phyloP scores from a whole-genome alignment of 257 asterid species.

The Parsonsia alboflavescens region DNA sequence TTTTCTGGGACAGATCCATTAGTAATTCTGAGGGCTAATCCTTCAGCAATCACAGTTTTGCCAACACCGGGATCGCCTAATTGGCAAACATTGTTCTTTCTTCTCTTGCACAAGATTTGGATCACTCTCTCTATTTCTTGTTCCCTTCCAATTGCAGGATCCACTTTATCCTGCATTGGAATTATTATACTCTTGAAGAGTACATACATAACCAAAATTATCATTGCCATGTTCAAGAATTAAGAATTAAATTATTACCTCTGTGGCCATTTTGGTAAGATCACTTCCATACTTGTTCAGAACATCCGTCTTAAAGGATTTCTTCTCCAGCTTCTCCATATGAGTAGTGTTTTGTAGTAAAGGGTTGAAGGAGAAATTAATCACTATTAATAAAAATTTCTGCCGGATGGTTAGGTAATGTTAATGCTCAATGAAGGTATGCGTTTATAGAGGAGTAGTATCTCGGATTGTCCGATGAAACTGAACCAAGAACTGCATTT shows the following conservation, averaged over 20 bases:
- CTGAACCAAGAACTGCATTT: too few relatives aligned
- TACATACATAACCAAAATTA: too few relatives aligned
- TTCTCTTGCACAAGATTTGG: slow-evolving; percentile 38
- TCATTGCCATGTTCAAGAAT: neutral
- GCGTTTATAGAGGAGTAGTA: too few relatives aligned
- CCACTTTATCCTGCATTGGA: slow-evolving; percentile 31
- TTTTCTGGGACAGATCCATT: slow-evolving; percentile 31
- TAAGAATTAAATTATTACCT: slow-evolving; percentile 13
- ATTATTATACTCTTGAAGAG: too few relatives aligned
- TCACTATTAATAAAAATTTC: too few relatives aligned
- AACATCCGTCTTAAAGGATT: neutral
- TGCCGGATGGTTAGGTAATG: too few relatives aligned
- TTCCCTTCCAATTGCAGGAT: slow-evolving; percentile 43
- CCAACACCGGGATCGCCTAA: slow-evolving; percentile 48
- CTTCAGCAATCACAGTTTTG: slow-evolving; percentile 42
- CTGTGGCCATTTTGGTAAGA: slow-evolving; percentile 25
- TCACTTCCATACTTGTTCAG: slow-evolving; percentile 30
- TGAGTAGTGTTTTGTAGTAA: too few relatives aligned
- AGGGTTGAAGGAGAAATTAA: too few relatives aligned
- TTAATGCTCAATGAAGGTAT: too few relatives aligned
- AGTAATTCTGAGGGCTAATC: slow-evolving; percentile 30
- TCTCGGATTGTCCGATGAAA: too few relatives aligned
- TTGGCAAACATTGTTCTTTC: slow-evolving; percentile 37
- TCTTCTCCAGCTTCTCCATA: slow-evolving; percentile 7
- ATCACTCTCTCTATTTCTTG: slow-evolving; percentile 34